phyloP scores from a whole-genome alignment of 768 basidiomycete genomes.

The Rhizopogon rudus region DNA sequence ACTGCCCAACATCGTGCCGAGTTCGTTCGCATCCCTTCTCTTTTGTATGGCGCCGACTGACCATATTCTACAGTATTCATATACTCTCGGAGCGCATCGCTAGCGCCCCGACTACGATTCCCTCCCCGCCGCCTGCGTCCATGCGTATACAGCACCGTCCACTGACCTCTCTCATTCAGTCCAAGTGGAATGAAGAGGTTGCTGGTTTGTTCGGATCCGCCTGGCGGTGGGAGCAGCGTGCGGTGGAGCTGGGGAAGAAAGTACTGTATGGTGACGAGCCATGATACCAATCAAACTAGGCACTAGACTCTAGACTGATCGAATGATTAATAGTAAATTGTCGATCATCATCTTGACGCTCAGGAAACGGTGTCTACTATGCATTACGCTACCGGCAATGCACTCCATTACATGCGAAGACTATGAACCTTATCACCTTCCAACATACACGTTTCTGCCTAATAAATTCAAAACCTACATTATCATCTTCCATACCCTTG shows the following conservation, averaged over 20 bases:
- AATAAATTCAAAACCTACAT: neutral
- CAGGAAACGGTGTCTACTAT: neutral
- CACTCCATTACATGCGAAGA: neutral
- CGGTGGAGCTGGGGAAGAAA: constrained; percentile 41
- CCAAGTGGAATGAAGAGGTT: constrained; percentile 56
- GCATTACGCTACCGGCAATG: neutral
- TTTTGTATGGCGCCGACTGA: neutral
- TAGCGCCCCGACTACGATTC: constrained; percentile 41
- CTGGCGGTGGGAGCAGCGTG: constrained; percentile 41
- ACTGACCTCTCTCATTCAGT: constrained; percentile 44
- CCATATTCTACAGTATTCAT: constrained; percentile 36
- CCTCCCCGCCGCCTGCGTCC: constrained; percentile 52
- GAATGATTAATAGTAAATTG: neutral
- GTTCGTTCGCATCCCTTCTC: constrained; percentile 32
- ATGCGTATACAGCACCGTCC: constrained; percentile 44
- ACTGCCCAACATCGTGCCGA: constrained; percentile 52
- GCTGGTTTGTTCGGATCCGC: constrained; percentile 39
- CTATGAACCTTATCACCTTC: neutral
- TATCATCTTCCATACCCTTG: constrained; percentile 25
- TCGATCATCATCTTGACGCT: neutral
- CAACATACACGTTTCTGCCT: neutral
- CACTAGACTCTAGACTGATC: constrained; percentile 1
- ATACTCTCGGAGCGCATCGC: constrained; percentile 44
- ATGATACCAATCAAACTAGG: neutral
- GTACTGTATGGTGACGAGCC: constrained; percentile 36